Conservation (phyloP, 2,329 filamentous ascomycete genomes). For the Aspergillus quadrilineatus region DNA sequence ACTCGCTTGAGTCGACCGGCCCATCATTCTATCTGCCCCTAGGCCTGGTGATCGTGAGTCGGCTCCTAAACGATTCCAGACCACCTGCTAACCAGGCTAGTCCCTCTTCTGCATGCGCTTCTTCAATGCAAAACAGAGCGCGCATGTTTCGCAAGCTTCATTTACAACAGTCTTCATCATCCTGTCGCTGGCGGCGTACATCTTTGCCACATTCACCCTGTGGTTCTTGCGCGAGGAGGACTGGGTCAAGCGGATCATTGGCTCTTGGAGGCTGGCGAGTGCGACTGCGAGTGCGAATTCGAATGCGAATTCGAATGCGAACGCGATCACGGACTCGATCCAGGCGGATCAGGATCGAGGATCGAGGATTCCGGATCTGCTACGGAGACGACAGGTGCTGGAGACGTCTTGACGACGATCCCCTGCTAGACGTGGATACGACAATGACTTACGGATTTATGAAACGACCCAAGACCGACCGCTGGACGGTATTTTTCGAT, state of each 20-base stretch:
- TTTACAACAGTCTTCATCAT: neutral
- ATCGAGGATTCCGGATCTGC: neutral
- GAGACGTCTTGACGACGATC: neutral
- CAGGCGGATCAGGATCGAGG: neutral
- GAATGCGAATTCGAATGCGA: neutral
- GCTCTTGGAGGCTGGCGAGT: neutral
- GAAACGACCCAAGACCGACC: neutral
- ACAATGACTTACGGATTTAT: neutral
- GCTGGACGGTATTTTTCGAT: too few relatives aligned
- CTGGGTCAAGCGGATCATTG: neutral
- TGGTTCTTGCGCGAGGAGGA: slow-evolving; percentile 52
- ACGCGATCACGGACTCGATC: too few relatives aligned
- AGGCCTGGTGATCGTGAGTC: neutral
- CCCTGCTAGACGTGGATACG: too few relatives aligned
- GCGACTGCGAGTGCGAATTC: too few relatives aligned
- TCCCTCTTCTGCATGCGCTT: slow-evolving; percentile 4
- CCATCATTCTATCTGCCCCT: neutral
- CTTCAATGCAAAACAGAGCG: neutral
- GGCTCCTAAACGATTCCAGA: too few relatives aligned
- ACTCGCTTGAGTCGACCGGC: too few relatives aligned
- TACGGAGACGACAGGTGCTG: neutral
- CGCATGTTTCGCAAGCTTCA: neutral
- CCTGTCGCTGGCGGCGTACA: neutral
- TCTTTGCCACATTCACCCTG: neutral
- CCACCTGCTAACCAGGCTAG: neutral